Percentiles rank a stretch among this genome's conserved stretches.
Conservation (phyloP, 2,329 filamentous ascomycete species). For the Aspergillus costaricaensis region DNA sequence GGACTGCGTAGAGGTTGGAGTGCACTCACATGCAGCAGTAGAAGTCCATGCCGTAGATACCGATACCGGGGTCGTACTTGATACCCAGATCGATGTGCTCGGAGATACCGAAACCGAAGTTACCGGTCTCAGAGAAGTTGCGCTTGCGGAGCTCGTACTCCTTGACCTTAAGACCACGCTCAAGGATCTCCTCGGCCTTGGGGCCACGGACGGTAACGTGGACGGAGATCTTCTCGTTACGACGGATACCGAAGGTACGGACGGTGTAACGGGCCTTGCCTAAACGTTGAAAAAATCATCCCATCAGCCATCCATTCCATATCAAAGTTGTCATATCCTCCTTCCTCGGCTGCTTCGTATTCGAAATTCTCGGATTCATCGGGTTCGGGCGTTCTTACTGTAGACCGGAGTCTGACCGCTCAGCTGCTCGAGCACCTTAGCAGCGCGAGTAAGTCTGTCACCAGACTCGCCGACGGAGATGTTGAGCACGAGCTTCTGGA, state of each 20-base stretch:
- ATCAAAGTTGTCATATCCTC: not conserved
- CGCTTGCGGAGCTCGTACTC: conserved; percentile 99
- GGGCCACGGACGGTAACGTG: conserved; percentile 99
- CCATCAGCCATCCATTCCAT: conserved; percentile 19
- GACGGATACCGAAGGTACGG: conserved; percentile 99
- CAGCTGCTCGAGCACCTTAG: conserved; percentile 99
- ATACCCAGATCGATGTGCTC: conserved; percentile 99
- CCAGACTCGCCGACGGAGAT: conserved; percentile 99
- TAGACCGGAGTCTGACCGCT: conserved; percentile 99
- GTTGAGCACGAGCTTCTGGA: conserved; percentile 99
- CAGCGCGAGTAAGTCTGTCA: conserved; percentile 99
- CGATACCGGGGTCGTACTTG: conserved; percentile 98
- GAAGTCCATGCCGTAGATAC: conserved; percentile 99
- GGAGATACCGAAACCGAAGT: conserved; percentile 99
- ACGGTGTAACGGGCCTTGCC: conserved; percentile 99
- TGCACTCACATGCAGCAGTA: conserved; percentile 94
- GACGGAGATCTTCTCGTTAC: conserved; percentile 99
- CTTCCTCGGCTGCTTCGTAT: conserved; percentile 4
- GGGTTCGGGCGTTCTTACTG: conserved; percentile 63
- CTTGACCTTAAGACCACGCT: conserved; percentile 99
- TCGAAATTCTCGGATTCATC: not conserved
- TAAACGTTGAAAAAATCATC: conserved; percentile 41
- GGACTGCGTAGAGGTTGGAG: not conserved
- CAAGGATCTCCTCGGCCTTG: conserved; percentile 99
- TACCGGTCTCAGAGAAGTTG: conserved; percentile 99